phyloP scores from a whole-genome alignment of 2,329 filamentous ascomycete genomes.

The Sporothrix globosa region DNA sequence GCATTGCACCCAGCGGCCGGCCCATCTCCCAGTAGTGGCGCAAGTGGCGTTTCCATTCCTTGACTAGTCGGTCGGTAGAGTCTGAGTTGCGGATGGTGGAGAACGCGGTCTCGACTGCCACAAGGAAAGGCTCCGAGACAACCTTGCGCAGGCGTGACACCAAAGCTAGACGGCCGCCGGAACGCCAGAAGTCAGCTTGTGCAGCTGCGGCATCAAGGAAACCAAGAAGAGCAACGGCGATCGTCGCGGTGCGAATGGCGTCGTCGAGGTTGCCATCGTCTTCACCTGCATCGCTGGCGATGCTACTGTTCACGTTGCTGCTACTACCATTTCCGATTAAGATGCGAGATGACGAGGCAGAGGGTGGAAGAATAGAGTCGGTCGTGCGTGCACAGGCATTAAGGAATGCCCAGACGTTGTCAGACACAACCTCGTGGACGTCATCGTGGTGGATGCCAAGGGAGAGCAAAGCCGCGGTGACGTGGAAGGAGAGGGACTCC shows the following conservation, averaged over 20 bases:
- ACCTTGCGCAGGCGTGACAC: conserved; percentile 72
- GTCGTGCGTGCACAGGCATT: conserved; percentile 68
- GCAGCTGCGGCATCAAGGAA: conserved; percentile 83
- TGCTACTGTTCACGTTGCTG: conserved; percentile 43
- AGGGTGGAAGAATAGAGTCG: conserved; percentile 53
- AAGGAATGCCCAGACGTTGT: conserved; percentile 72
- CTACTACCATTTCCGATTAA: conserved; percentile 19
- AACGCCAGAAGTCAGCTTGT: conserved; percentile 78
- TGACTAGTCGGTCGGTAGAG: conserved; percentile 64
- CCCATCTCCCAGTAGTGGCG: conserved; percentile 80
- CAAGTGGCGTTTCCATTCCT: conserved; percentile 85
- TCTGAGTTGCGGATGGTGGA: conserved; percentile 85
- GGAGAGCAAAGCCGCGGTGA: conserved; percentile 79
- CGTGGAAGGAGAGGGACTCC: conserved; percentile 77
- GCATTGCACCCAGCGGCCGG: conserved; percentile 85
- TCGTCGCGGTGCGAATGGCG: conserved; percentile 69
- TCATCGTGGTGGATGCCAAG: conserved; percentile 73
- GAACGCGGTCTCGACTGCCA: conserved; percentile 84
- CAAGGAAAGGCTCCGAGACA: conserved; percentile 81
- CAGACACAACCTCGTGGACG: conserved; percentile 67
- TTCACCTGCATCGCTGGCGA: conserved; percentile 55
- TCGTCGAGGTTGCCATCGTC: conserved; percentile 66
- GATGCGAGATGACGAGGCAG: conserved; percentile 24
- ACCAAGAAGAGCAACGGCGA: conserved; percentile 83
- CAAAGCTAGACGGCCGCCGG: conserved; percentile 71